Evolutionary conservation across 2,329 filamentous ascomycete genomes (phyloP).

Genomic region (Blumeriella jaapii): DNA sequence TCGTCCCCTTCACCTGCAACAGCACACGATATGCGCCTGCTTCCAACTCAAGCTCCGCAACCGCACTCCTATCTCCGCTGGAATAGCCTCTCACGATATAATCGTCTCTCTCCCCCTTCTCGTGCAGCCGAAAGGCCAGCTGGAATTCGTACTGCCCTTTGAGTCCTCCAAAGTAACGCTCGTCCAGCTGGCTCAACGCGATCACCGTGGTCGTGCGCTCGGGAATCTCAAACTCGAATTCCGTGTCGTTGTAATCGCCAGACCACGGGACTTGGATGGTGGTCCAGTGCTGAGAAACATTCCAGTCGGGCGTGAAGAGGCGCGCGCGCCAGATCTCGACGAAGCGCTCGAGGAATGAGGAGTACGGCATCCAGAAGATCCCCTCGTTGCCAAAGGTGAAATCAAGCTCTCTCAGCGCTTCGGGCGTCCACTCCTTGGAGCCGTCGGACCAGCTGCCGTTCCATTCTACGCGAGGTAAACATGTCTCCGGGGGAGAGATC

Average conservation of each 20-base stretch:
- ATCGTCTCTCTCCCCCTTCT: conserved; percentile 42
- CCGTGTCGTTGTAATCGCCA: conserved; percentile 45
- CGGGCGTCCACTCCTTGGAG: conserved; percentile 49
- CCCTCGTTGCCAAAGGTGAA: conserved; percentile 52
- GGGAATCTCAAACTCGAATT: conserved; percentile 46
- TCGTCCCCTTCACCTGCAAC: conserved; percentile 40
- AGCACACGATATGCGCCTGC: conserved; percentile 46
- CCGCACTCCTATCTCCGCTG: conserved; percentile 44
- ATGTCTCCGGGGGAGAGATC: neutral
- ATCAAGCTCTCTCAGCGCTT: conserved; percentile 43
- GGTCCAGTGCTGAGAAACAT: conserved; percentile 48
- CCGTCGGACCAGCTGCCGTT: conserved; percentile 47
- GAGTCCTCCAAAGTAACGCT: conserved; percentile 49
- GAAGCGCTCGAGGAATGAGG: conserved; percentile 50
- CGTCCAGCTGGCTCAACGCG: conserved; percentile 45
- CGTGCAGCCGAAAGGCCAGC: conserved; percentile 38
- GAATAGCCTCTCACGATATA: conserved; percentile 45
- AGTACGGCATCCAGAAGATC: conserved; percentile 52
- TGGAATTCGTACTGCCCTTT: conserved; percentile 43
- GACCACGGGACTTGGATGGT: conserved; percentile 50
- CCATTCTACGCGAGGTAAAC: conserved; percentile 32
- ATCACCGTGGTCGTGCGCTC: conserved; percentile 45
- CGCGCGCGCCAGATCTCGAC: conserved; percentile 48
- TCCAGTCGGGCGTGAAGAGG: conserved; percentile 48
- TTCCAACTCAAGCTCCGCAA: conserved; percentile 45